Evolutionary conservation across 1,284 basidiomycete species (phyloP), one percentile per base, ranked within the genome.

Genomic region (Hypsizygus ulmarius): DNA sequence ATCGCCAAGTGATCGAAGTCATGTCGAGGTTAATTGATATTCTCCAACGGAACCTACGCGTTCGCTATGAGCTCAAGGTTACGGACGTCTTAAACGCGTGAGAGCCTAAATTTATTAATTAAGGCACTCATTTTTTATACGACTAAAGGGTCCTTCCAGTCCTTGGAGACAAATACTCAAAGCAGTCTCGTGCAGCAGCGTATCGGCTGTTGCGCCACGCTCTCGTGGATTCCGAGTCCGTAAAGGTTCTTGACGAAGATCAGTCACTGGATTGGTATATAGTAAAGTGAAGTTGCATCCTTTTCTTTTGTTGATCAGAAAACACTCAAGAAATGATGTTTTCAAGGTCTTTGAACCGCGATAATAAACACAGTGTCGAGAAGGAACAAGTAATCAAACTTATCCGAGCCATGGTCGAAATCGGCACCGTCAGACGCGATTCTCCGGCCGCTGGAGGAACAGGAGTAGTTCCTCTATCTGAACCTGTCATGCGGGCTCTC

Each of bases 331-430:
- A 42, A 25, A 45, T 37, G 30, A 35, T 49, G 15, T 34, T 21
- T 10, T 49, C 18, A 42, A 94, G 93, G 52, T 85, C 93, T 0
- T 74, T 97, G 21, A 81, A 87, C 1, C 83, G 93, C 12, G 95
- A 97, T 62, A 84, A 82, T 61, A 90, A 93, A 59, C 75, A 86
- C 56, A 80, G 86, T 1, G 75, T 86, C 2, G 96, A 99, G 71
- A 90, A 94, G 61, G 92, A 97, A 63, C 94, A 98, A 64, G 93
- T 83, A n/a, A 82, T 99, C 58, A 92, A 93, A 54, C 81, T 98
- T 15, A 81, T 98, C 39, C 87, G 96, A n/a, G 72, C 84, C 1
- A 81, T 95, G 34, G 79, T 95, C 15, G 83, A 89, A 58, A 74
- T 89, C 45, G 81, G 87, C 12, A 82, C 82, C 5, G 76, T 80